Base-by-base conservation (phyloP, 352 stramenopile genomes). In the Pythium vanterpoolii region DNA sequence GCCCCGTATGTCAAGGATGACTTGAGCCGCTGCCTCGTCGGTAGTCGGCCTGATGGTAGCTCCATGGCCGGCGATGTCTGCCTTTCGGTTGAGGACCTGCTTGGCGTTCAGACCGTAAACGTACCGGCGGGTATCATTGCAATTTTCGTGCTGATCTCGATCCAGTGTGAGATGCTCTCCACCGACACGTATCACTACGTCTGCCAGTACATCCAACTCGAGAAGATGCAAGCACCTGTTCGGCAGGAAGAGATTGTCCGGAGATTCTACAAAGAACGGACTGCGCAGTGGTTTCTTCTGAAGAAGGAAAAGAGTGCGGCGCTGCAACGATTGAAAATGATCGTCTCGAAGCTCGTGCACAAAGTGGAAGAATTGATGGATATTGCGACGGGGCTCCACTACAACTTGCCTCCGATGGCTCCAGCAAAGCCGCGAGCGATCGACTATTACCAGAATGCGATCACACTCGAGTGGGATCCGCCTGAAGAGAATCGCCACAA, bases 311-410 rank as follows among this genome's bases (percentile, higher is more conserved):
- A 95, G 56, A 89, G 83, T 49, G 74, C 81, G 11, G 85, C 81
- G 0, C 82, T 96, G 51, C 78, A 90, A 56, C 79, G 85, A 1
- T 75, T 96, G 11, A 94, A 93, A 49, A 80, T 93, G 6, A 94
- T 94, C 52, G 86, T 96, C 5, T 93, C 83, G 0, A 94, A 93
- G 58, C 70, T 94, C 1, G 86, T 96, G 0, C 84, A 96, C 56
- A 94, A 94, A 49, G 83, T 94, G 8, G 83, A 93, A 64, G 86
- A 96, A 53, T 74, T 96, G 36, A 93, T 96, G 84, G 86, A 96
- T 52, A 94, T 96, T 36, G 86, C 86, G 0, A 84, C 90, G 63
- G 86, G 84, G 0, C 39, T 96, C 8, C 77, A 96, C 55, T 78
- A 94, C 62, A 94, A 90, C 39, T 55, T 96, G 14, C 86, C 86